Percentiles rank a stretch among this genome's conserved stretches.
Conservation (phyloP, 352 stramenopile genomes). For the Globisporangium paroecandrum region DNA sequence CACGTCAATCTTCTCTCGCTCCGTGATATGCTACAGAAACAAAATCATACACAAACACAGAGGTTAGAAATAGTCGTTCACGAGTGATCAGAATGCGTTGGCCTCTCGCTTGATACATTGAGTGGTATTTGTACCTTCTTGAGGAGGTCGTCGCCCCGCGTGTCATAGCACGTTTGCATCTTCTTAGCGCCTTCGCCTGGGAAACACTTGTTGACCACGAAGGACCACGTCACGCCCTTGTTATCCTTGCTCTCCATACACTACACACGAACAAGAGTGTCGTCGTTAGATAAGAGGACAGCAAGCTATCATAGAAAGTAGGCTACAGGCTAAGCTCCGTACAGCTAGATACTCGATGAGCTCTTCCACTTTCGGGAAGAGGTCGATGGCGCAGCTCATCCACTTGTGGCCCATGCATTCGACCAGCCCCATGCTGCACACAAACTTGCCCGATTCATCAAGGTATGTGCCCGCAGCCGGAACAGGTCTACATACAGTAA, state of each 20-base stretch:
- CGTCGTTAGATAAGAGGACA: constrained; percentile 6
- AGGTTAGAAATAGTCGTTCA: not conserved
- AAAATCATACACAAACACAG: not conserved
- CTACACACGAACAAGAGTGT: constrained; percentile 15
- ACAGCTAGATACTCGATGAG: constrained; percentile 63
- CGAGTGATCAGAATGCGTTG: not conserved
- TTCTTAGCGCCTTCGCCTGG: constrained; percentile 33
- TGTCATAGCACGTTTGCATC: constrained; percentile 68
- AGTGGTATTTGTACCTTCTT: constrained; percentile 30
- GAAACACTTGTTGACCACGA: constrained; percentile 66
- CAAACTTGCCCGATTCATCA: constrained; percentile 56
- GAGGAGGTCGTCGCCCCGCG: constrained; percentile 51
- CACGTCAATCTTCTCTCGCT: constrained; percentile 45
- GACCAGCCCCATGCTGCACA: constrained; percentile 60
- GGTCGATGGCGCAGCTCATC: constrained; percentile 70
- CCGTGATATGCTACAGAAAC: constrained; percentile 41
- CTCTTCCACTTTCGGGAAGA: constrained; percentile 60
- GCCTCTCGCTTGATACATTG: not conserved
- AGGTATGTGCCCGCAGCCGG: constrained; percentile 64
- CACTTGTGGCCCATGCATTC: constrained; percentile 79
- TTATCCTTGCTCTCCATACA: constrained; percentile 80
- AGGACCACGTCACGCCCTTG: constrained; percentile 65
- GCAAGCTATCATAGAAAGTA: not conserved
- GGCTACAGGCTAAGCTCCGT: not conserved
- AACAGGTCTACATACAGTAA: constrained; percentile 29